Evolutionary conservation across 805 yeast genomes (phyloP), one percentile per base, ranked within the genome.

Genomic region (Tetrapisispora fleetii): DNA sequence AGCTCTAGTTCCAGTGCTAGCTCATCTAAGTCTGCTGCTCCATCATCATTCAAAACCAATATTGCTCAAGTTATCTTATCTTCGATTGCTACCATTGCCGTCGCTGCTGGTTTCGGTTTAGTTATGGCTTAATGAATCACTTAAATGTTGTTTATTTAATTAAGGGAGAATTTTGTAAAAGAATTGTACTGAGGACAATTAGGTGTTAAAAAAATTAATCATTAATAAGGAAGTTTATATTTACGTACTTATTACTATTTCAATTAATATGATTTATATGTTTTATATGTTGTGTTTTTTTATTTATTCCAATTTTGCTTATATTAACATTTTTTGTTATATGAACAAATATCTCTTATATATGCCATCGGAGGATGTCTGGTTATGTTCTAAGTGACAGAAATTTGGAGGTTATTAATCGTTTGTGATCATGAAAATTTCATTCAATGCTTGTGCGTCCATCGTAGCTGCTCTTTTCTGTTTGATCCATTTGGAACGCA

Each of bases 401-500:
- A 24, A 39, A 24, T 24, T 24, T 24, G 28, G 8, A 24, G 28
- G 21, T 5, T 28, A 13, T 36, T 46, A 55, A 45, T 47, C 51
- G 53, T 73, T 76, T 27, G 83, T 72, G 43, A 89, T 78, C 97
- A 91, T 91, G 62, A 91, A 86, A 50, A 91, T 91, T 67, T 91
- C 98, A 57, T 86, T 88, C 52, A 91, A 74, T 14, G 96, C 89
- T 64, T 87, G 81, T 2, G 84, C 76, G 63, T 91, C 98, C 81
- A 84, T 78, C 0, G 90, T 88, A 1, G 97, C 91, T 11, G 95
- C 93, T 58, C 93, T 77, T 64, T 91, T 91, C 64, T 89, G 95
- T 55, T 76, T 83, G 48, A 91, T 90, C 83, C 88, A 90, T 64
- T 79, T 83, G 21, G 95, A 81, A 64, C 98, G 78, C 4, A 85